phyloP scores from a whole-genome alignment of 495 filamentous ascomycete genomes.

The Aspergillus sparsus region DNA sequence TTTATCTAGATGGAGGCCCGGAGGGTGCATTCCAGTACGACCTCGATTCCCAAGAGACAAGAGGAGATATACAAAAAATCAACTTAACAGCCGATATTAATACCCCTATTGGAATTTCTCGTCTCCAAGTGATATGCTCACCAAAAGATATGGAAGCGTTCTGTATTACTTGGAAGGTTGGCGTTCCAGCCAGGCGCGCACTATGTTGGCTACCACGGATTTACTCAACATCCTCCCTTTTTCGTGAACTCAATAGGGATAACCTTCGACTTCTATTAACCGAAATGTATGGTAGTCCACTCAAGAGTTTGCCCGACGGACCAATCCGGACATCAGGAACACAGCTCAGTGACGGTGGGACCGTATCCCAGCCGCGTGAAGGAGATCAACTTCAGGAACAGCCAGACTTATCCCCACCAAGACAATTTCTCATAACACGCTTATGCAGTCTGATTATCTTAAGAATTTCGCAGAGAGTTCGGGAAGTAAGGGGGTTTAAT shows the following conservation, averaged over 20 bases:
- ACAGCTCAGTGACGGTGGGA: not conserved
- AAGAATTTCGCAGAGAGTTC: no score
- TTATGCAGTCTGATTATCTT: no score
- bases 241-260: constrained; percentile 11
- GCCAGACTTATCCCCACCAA: not conserved
- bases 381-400: not conserved
- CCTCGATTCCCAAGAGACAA: constrained; percentile 13
- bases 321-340: not conserved
- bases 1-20: constrained; percentile 40
- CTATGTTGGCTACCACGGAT: constrained; percentile 34
- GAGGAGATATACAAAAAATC: constrained; percentile 23
- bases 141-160: constrained; percentile 32
- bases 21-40: constrained; percentile 30
- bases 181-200: constrained; percentile 12
- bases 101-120: constrained; percentile 23
- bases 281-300: not conserved
- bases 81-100: constrained; percentile 15
- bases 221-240: constrained; percentile 19
- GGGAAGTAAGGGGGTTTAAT: no score
- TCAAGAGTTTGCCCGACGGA: not conserved
- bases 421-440: not conserved
- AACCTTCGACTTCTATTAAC: constrained; percentile 19
- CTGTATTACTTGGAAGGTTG: constrained; percentile 33
- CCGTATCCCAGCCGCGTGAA: not conserved
- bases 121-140: constrained; percentile 31